Base-by-base conservation (phyloP, 306 rosid species). In the Vigna nakashimae region DNA sequence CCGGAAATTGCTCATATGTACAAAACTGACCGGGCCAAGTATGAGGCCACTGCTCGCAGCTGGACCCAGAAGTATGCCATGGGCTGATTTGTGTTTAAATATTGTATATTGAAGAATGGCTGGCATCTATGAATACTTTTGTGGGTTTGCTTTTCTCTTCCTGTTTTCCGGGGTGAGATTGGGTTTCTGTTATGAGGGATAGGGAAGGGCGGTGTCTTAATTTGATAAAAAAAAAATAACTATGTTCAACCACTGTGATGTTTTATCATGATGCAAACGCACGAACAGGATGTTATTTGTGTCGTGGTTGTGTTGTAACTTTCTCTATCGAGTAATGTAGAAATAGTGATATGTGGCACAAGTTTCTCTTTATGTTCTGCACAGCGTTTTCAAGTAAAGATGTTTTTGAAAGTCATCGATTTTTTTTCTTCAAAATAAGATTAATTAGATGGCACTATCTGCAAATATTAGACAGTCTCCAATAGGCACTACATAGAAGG, bases 1-100 rank as follows among this genome's bases (percentile, higher is more conserved):
- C 91, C 91, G 3, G 96, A 90, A 87, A 90, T 90, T 28, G 96
- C 96, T 65, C 96, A 87, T 76, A 88, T 88, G 89, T 90, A 90
- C 86, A 90, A 90, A 87, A 90, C 88, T 0, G 91, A 88, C 71
- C 82, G 88, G 73, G 77, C 89, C 76, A 90, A 88, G 86, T 90
- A 90, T 22, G 96, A 90, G 78, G 69, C 88, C 15, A 90, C 91
- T 40, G 96, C 96, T 9, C 91, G 96, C 63, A 88, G 90, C 89
- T 90, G 96, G 96, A 88, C 96, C 78, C 91, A 88, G 78, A 90
- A 90, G 86, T 88, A 90, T 70, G 92, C 96, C 69, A 90, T 90
- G 96, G 91, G 88, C 77, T 82, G 85, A 82, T 77, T 43, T 56
- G 30, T 70, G 64, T 70, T 73, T 67, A 10, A 73, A 74, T 7